Evolutionary conservation across 2,329 filamentous ascomycete genomes (phyloP).

Genomic region (Sporothrix pseudoabietina): DNA sequence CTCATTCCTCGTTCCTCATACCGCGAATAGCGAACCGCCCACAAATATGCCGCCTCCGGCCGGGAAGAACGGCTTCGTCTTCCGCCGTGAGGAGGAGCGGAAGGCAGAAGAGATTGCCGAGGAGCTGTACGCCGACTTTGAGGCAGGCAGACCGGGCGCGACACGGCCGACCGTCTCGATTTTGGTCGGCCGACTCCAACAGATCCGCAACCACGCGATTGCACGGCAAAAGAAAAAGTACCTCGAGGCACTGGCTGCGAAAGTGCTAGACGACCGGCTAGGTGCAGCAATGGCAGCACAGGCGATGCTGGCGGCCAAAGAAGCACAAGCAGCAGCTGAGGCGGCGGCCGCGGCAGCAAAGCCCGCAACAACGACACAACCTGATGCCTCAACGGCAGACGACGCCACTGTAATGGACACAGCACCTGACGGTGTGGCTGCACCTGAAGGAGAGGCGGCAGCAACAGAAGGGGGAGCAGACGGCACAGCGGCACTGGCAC

Average conservation of each 20-base stretch:
- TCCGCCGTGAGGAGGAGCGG: constrained; percentile 28
- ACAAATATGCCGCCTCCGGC: neutral
- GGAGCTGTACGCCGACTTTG: constrained; percentile 24
- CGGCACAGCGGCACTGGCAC: neutral
- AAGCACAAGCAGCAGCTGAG: neutral
- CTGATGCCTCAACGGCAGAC: constrained; percentile 25
- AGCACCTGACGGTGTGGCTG: constrained; percentile 35
- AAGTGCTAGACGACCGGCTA: constrained; percentile 31
- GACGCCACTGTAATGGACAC: constrained; percentile 47
- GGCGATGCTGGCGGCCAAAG: constrained; percentile 12
- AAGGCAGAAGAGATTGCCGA: constrained; percentile 26
- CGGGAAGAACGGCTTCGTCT: constrained; percentile 25
- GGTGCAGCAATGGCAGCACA: constrained; percentile 14
- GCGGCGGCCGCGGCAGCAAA: neutral
- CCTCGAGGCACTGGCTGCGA: constrained; percentile 33
- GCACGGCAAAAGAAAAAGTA: constrained; percentile 34
- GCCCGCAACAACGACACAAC: neutral
- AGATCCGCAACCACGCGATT: constrained; percentile 33
- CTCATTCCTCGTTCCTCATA: neutral
- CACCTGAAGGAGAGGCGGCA: constrained; percentile 37
- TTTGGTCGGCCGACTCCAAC: constrained; percentile 28
- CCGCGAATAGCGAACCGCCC: neutral
- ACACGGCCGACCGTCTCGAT: constrained; percentile 29
- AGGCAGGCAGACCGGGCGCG: constrained; percentile 27
- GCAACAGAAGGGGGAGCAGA: constrained; percentile 16